Conservation (phyloP, 1,284 basidiomycete genomes). For the Ustilago trichophora region DNA sequence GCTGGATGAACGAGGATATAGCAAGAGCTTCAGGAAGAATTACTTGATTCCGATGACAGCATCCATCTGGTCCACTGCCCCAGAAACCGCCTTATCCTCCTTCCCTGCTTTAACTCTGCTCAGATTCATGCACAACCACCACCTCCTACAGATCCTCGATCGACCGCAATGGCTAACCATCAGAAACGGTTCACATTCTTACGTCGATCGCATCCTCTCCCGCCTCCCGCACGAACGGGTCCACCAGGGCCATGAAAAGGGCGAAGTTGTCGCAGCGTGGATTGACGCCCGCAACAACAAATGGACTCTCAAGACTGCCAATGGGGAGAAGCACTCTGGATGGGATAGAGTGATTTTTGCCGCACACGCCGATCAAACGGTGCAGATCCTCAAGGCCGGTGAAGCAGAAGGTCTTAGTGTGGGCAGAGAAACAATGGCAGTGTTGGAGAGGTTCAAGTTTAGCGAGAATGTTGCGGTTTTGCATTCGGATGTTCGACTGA, state of each 20-base stretch:
- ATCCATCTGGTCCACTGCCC: slow-evolving; percentile 80
- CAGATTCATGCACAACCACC: slow-evolving; percentile 82
- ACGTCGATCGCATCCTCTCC: slow-evolving; percentile 47
- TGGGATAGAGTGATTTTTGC: slow-evolving; percentile 80
- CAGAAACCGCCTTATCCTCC: slow-evolving; percentile 76
- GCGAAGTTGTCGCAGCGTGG: slow-evolving; percentile 24
- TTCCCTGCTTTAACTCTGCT: slow-evolving; percentile 80
- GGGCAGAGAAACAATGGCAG: slow-evolving; percentile 73
- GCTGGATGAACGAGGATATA: slow-evolving; percentile 75
- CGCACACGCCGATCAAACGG: slow-evolving; percentile 77
- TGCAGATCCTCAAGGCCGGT: slow-evolving; percentile 71
- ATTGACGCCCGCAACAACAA: slow-evolving; percentile 23
- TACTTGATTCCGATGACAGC: slow-evolving; percentile 73
- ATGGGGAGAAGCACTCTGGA: slow-evolving; percentile 63
- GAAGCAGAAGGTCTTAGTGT: slow-evolving; percentile 68
- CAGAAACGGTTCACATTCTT: slow-evolving; percentile 71
- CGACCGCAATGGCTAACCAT: slow-evolving; percentile 82
- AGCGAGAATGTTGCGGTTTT: slow-evolving; percentile 77
- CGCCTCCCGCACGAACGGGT: slow-evolving; percentile 17
- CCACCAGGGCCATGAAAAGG: slow-evolving; percentile 23
- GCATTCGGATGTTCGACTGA: slow-evolving; percentile 70
- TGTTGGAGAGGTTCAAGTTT: slow-evolving; percentile 69
- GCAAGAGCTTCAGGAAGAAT: slow-evolving; percentile 76
- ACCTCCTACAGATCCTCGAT: slow-evolving; percentile 78
- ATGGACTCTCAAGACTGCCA: slow-evolving; percentile 65